Base-by-base conservation (phyloP, 306 rosid species). In the Begonia peltatifolia region DNA sequence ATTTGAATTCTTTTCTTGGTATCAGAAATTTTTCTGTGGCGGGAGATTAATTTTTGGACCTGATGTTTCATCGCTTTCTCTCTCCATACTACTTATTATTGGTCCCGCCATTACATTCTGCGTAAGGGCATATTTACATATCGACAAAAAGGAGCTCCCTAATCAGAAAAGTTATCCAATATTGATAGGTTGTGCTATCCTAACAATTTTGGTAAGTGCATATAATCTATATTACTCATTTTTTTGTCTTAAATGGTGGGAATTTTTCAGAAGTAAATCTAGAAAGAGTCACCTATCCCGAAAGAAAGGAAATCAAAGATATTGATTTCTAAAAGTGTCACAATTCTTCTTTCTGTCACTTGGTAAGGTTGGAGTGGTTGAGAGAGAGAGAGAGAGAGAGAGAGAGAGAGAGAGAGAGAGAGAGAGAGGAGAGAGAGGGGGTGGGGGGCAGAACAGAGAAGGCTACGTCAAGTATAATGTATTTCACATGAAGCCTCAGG, bases 31-130 rank as follows among this genome's bases (percentile, higher is more conserved):
- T 68, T 61, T 74, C 59, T 90, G 87, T 61, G 79, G 92, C 6
- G 99, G 99, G 62, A 86, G 99, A 75, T 69, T 90, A 50, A 74
- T 90, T 56, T 90, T 90, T 54, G 99, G 99, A 56, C 99, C 99
- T 7, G 99, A 90, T 52, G 87, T 63, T 53, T 73, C 80, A 63
- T 90, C 99, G 38, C 62, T 90, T 64, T 52, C 79, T 55, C 82
- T 90, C 60, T 83, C 95, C 13, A 56, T 62, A 36, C 53, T 76
- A 50, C 81, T 90, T 61, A 77, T 90, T 55, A 76, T 70, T 17
- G 86, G 61, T 46, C 99, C 99, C 55, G 75, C 95, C 10, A 60
- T 73, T 67, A 68, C 84, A 57, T 90, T 90, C 68, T 86, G 85
- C 70, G 63, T 75, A 44, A 83, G 69, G 76, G 62, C 62, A 68